Evolutionary conservation across 2,329 filamentous ascomycete genomes (phyloP).

Genomic region (Tolypocladium cylindrosporum): DNA sequence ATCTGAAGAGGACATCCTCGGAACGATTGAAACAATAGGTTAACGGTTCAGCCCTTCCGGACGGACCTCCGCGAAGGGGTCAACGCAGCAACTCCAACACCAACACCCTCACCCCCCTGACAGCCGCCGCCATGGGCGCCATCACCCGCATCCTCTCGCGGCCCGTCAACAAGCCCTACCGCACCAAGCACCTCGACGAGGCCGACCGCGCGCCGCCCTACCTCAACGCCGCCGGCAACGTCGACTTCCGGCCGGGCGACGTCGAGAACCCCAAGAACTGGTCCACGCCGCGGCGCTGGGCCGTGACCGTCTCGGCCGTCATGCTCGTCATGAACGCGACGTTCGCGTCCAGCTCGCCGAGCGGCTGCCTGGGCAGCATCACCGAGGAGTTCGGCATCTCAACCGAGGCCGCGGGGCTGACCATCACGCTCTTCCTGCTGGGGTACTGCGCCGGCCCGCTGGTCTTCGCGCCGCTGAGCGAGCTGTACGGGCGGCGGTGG

Average conservation of each 20-base stretch:
- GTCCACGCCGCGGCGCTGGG: constrained; percentile 26
- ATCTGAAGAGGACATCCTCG: background rate
- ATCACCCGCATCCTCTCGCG: constrained; percentile 32
- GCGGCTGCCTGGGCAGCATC: constrained; percentile 21
- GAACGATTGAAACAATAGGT: background rate
- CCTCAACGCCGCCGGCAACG: constrained; percentile 37
- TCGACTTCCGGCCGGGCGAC: constrained; percentile 41
- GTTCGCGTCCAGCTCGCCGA: constrained; percentile 30
- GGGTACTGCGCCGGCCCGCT: constrained; percentile 49
- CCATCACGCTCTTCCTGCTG: constrained; percentile 43
- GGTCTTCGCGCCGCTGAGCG: constrained; percentile 45
- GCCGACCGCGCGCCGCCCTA: constrained; percentile 18
- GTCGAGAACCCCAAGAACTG: constrained; percentile 41
- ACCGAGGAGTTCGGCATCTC: constrained; percentile 33
- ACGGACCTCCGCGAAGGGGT: too few relatives aligned
- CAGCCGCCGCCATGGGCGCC: background rate
- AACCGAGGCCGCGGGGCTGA: constrained; percentile 33
- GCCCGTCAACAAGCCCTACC: constrained; percentile 42
- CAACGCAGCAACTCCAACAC: background rate
- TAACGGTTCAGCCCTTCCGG: background rate
- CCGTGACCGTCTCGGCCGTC: constrained; percentile 30
- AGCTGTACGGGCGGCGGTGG: constrained; percentile 45
- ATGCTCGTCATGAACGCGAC: constrained; percentile 45
- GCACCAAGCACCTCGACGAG: constrained; percentile 20
- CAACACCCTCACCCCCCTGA: background rate